Evolutionary conservation across 768 basidiomycete genomes (phyloP), one percentile per base, ranked within the genome.

Genomic region (Pilatotrama ljubarskyi): DNA sequence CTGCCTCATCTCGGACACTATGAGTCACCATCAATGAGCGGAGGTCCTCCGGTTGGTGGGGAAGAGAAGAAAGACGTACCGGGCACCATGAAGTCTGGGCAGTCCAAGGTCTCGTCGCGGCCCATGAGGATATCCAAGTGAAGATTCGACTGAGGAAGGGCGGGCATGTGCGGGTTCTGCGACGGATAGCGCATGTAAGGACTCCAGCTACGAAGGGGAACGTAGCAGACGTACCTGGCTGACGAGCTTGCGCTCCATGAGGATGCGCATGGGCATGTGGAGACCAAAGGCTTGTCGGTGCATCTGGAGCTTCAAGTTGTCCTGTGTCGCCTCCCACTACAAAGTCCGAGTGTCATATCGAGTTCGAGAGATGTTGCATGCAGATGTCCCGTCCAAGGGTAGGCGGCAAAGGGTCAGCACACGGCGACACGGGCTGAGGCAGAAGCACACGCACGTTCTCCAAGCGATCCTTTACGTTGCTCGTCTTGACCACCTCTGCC

Each of bases 191-290:
- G n/a, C n/a, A n/a, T n/a, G 29, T 32, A 32, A 32, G 29, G 29
- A 32, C 4, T 10, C 5, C 29, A 4, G 29, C 29, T 10, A 32
- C 5, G 4, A 10, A 32, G 29, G 10, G 5, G 29, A 32, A 10
- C 29, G 10, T 32, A 32, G 29, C 29, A 32, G 7, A 77, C 88
- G 64, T 67, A 95, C 95, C 57, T 83, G 73, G 35, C 83, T 75
- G 9, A 95, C 92, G 41, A 95, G 82, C 78, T 88, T 90, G 69
- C 94, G 85, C 74, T 99, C 97, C 97, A 98, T 98, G 64, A 97
- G 79, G 52, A 86, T 78, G 29, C 95, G 84, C 74, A 96, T 84
- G 1, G 97, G 97, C 18, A 90, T 87, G 70, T 93, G 93, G 66
- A 98, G 72, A 36, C 97, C 97, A 68, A 88, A 88, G 32, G 88